Percentiles rank a stretch among this genome's conserved stretches.
phyloP scores from a whole-genome alignment of 331 rosid species.

The Cydonia oblonga region DNA sequence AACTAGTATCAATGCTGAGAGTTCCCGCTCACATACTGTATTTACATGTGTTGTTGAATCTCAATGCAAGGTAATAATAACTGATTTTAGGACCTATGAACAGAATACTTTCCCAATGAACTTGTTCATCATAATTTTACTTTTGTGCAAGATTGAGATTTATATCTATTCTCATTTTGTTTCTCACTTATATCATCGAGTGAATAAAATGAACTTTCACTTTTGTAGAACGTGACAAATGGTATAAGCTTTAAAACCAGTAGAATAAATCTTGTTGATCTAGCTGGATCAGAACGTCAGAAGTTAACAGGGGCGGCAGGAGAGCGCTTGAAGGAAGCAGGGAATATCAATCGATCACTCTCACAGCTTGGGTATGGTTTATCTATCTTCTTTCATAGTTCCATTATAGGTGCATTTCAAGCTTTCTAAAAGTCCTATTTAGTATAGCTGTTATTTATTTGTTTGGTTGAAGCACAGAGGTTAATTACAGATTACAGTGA shows the following conservation, averaged over 20 bases:
- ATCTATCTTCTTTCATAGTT: neutral
- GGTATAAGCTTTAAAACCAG: conserved; percentile 84
- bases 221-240: conserved; percentile 61
- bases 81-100: neutral
- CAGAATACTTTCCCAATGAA: neutral
- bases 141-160: neutral
- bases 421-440: neutral
- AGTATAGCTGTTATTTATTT: neutral
- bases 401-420: neutral
- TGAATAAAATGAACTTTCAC: conserved; percentile 16
- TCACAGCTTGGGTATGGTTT: conserved; percentile 94
- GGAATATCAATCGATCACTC: conserved; percentile 92
- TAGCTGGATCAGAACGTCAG: conserved; percentile 96
- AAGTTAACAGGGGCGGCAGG: conserved; percentile 92
- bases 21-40: conserved; percentile 98
- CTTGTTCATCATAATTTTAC: neutral
- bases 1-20: conserved; percentile 92
- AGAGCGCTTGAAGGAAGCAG: conserved; percentile 97
- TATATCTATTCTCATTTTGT: neutral
- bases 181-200: neutral
- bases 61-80: conserved; percentile 74
- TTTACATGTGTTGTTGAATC: conserved; percentile 92
- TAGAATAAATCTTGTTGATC: conserved; percentile 94
- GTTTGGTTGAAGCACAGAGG: neutral
- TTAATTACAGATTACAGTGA: neutral